phyloP scores from a whole-genome alignment of 2,329 filamentous ascomycete genomes.

The Apiospora pterosperma region DNA sequence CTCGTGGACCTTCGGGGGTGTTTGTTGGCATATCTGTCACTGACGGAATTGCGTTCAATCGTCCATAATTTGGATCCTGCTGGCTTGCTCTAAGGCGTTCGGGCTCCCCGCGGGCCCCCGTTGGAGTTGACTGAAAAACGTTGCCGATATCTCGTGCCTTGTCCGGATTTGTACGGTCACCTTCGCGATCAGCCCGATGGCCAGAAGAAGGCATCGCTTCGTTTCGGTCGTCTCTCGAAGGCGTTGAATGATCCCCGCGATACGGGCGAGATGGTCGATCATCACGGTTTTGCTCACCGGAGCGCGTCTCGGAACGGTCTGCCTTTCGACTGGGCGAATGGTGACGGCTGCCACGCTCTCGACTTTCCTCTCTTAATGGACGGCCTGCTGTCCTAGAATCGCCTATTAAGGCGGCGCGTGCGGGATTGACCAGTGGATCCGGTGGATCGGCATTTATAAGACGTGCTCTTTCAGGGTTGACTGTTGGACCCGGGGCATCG shows the following conservation, averaged over 20 bases:
- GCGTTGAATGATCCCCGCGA: conserved; percentile 30
- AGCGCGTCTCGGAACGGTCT: conserved; percentile 32
- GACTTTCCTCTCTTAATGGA: conserved; percentile 39
- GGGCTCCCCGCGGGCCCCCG: conserved; percentile 37
- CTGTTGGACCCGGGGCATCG: conserved; percentile 39
- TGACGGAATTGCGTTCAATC: conserved; percentile 51
- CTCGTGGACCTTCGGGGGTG: conserved; percentile 54
- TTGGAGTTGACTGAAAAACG: conserved; percentile 33
- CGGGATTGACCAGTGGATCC: conserved; percentile 43
- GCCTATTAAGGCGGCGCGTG: conserved; percentile 42
- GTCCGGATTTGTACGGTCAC: conserved; percentile 37
- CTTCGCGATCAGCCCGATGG: conserved; percentile 31
- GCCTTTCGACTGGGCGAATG: conserved; percentile 47
- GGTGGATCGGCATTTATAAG: conserved; percentile 36
- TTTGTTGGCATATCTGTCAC: conserved; percentile 32
- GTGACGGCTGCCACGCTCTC: conserved; percentile 34
- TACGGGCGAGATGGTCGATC: conserved; percentile 44
- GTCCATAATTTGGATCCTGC: conserved; percentile 61
- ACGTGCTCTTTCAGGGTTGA: conserved; percentile 55
- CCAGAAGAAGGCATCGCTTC: conserved; percentile 22
- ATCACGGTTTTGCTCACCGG: conserved; percentile 39
- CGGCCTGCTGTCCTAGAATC: conserved; percentile 35
- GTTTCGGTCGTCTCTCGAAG: conserved; percentile 26
- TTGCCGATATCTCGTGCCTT: conserved; percentile 36
- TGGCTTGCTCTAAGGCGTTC: conserved; percentile 49